Base-by-base conservation (phyloP, 805 yeast genomes). In the Ogataea allantospora region DNA sequence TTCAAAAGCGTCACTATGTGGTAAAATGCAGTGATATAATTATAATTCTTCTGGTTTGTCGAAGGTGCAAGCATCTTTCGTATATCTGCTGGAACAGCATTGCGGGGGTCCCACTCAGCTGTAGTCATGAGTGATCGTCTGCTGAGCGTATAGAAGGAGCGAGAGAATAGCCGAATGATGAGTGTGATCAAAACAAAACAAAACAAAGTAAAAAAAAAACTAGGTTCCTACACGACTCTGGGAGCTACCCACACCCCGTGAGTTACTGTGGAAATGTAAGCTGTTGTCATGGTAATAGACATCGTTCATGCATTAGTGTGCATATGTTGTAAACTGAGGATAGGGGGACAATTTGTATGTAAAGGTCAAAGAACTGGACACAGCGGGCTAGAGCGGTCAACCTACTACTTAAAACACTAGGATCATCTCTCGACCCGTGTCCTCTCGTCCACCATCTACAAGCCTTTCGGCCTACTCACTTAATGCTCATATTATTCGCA, bases 1-100 rank as follows among this genome's bases (percentile, higher is more conserved):
- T 91, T 91, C 51, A 91, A 68, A 22, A 79, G 69, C 35, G 82
- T 73, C 0, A 87, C 75, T 21, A 88, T 75, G 55, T 86, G 87
- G 33, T 62, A 61, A 33, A 64, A 64, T 19, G 64, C 64, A 40
- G 49, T 53, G 24, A 63, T 55, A 41, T 57, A 56, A 42, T 54
- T 48, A 35, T 54, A 58, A 15, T 52, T 53, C 3, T 43, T 35
- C 9, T 18, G 8, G 6, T 7, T 32, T 31, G 29, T 26, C 25
- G 41, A 32, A 9, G 55, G 43, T 6, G 45, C 38, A 24, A 68
- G 48, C n/a, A 66, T 52, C 2, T 48, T 46, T 26, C 57, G 48
- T 12, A 72, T 58, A 16, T 59, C 60, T 11, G 54, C 40, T 5
- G 78, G 77, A 21, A 75, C 61, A 13, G 59, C 63, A 18, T 62